A percentile compares a stretch with the other conserved stretches of the same genome.
These are phyloP conservation scores for Scheffersomyces ergatensis DNA, from an alignment of 805 yeast genomes.

Conservation along the genomic window DNA sequence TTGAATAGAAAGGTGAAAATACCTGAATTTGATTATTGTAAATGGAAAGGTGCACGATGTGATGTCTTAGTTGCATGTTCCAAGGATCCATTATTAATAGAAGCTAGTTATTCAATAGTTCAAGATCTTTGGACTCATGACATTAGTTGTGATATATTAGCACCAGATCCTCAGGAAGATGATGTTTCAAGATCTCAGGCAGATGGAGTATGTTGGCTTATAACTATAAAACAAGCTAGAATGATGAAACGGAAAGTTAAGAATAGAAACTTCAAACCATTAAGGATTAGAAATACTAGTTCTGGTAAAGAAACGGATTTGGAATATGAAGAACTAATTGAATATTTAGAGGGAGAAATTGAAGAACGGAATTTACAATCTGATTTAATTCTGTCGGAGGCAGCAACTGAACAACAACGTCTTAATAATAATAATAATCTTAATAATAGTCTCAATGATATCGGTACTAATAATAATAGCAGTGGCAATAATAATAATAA, in stretches of 20 bases:
- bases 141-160: slow-evolving; percentile 68
- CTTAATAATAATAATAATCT: slow-evolving; percentile 10
- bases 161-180: slow-evolving; percentile 52
- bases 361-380: slow-evolving; percentile 15
- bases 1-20: slow-evolving; percentile 10
- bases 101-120: slow-evolving; percentile 63
- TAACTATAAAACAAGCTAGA: slow-evolving; percentile 69
- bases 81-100: slow-evolving; percentile 52
- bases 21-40: slow-evolving; percentile 3
- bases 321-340: slow-evolving; percentile 62
- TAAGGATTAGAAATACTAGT: slow-evolving; percentile 65
- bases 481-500: slow-evolving; percentile 1
- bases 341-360: slow-evolving; percentile 21
- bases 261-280: slow-evolving; percentile 60
- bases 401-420: neutral
- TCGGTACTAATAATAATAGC: neutral
- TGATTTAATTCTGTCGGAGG: neutral
- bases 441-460: neutral
- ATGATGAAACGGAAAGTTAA: slow-evolving; percentile 27
- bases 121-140: slow-evolving; percentile 70
- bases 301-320: slow-evolving; percentile 68
- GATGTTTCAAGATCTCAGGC: slow-evolving; percentile 57
- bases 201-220: slow-evolving; percentile 75
- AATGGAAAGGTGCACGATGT: slow-evolving; percentile 50
- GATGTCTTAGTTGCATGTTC: slow-evolving; percentile 78